These are phyloP conservation scores for Leccinum uliginosum DNA, from an alignment of 768 basidiomycete genomes.

Conservation along the genomic window DNA sequence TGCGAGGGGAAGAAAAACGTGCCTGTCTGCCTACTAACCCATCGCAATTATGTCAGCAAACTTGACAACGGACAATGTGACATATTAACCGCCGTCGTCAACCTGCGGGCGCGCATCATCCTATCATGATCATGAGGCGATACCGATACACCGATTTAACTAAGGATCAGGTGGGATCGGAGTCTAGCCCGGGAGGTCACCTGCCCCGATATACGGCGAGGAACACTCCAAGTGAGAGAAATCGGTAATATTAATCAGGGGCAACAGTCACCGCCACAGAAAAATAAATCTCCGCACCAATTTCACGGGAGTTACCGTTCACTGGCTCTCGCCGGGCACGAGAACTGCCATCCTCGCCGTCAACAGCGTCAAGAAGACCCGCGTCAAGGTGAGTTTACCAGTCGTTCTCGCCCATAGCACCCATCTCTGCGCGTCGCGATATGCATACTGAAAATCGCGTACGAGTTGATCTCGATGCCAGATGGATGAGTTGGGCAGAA, in stretches of 20 bases:
- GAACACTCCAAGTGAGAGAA: no score
- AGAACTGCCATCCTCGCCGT: conserved; percentile 12
- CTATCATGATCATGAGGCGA: no score
- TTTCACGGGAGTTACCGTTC: conserved; percentile 24
- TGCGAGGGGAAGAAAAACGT: background rate
- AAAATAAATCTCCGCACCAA: conserved; percentile 30
- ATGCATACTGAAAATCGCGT: background rate
- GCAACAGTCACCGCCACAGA: background rate
- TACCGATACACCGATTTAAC: background rate
- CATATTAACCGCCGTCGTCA: background rate
- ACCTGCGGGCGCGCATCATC: background rate
- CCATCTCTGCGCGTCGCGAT: background rate
- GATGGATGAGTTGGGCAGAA: conserved; percentile 21
- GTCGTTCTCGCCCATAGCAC: background rate
- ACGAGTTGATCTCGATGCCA: background rate
- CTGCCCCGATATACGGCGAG: background rate
- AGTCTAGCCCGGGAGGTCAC: background rate
- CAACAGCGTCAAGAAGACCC: conserved; percentile 30
- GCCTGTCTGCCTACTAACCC: background rate
- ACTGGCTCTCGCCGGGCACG: background rate
- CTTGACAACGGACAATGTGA: background rate
- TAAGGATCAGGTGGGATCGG: background rate
- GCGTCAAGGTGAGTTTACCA: conserved; percentile 29
- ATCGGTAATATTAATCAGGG: no score
- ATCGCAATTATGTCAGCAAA: conserved; percentile 18